Base-by-base conservation (phyloP, 164 flowering plant species). In the Akebia trifoliata region DNA sequence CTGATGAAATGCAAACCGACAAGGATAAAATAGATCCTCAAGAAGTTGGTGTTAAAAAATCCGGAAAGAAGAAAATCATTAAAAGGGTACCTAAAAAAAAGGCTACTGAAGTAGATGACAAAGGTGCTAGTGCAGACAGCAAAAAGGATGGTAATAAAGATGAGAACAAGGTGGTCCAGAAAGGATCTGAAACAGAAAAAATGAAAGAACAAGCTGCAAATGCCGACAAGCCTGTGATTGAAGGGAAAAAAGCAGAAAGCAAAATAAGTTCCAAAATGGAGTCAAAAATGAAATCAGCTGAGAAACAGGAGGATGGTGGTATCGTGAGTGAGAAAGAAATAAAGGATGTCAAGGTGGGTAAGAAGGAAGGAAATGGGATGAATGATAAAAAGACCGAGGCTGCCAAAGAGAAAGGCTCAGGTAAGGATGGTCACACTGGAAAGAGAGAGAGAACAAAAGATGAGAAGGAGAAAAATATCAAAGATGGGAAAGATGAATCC, bases 1-100 rank as follows among this genome's bases (percentile, higher is more conserved):
- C 58, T 15, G 51, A 50, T 30, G 65, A 55, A 8, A 2, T 22
- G 8, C 55, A 55, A 48, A 32, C 66, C 62, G 80, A 65, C 74
- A 63, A 63, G 44, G 17, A 38, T 54, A 50, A 76, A 50, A 77
- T 66, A 61, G 75, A 68, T 43, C 70, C 10, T 24, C 71, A 69
- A 58, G 69, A 65, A 53, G 17, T 69, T 48, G 59, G 64, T 60
- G 72, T 56, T 4, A 83, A 83, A 55, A 63, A 72, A 57, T 69
- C 74, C 8, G 52, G 68, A 18, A 87, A 81, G 72, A 86, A 69
- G 66, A 88, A 83, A 77, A 66, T 88, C 28, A 76, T 88, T 44
- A 92, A 60, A 56, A 69, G 32, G 62, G 65, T 64, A 31, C 58
- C 57, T 11, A 61, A 61, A 44, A 61, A 20, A 21, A 61, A 61